Evolutionary conservation across 1,284 basidiomycete genomes (phyloP), one percentile per base, ranked within the genome.

Genomic region (Sanghuangporus sanghuang): DNA sequence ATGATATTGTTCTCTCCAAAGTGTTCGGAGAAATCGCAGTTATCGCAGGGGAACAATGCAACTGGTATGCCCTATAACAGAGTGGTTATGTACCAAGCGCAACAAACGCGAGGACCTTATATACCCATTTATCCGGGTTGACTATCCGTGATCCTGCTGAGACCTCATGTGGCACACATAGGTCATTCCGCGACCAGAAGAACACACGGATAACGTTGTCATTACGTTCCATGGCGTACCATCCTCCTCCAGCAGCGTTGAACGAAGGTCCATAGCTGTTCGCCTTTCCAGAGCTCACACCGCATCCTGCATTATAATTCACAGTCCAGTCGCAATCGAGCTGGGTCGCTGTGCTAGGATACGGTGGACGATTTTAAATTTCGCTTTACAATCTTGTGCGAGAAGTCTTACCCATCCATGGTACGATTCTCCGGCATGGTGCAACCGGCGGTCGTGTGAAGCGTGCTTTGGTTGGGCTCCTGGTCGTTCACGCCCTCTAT

Each of bases 301-400:
- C 83, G 68, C 89, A 91, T 0, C 88, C 88, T 1, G 79, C 71
- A 72, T 90, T 89, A 44, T 76, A 77, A 68, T 85, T 84, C 27
- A 77, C 77, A 49, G 72, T 70, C n/a, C 77, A 76, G 66, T 84
- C 75, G 70, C 86, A 89, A 69, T 84, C 78, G 16, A 46, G 16
- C 8, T 46, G 44, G 21, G 21, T 6, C 3, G 44, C 16, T 6
- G 44, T 46, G 70, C 67, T 8, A 75, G 21, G 23, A 52, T 52
- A 23, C 18, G 21, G 23, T 27, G 12, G n/a, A 23, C 32, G 14
- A 6, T 23, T 21, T n/a, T 11, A 35, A 52, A 35, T 23, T 27
- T 14, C 2, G 16, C 18, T 52, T 23, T 23, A 52, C 27, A 18
- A 8, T 5, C 21, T 52, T 3, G 0, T 27, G 32, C 21, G 53